Evolutionary conservation across 2,329 filamentous ascomycete genomes (phyloP).

Genomic region (Cladophialophora immunda): DNA sequence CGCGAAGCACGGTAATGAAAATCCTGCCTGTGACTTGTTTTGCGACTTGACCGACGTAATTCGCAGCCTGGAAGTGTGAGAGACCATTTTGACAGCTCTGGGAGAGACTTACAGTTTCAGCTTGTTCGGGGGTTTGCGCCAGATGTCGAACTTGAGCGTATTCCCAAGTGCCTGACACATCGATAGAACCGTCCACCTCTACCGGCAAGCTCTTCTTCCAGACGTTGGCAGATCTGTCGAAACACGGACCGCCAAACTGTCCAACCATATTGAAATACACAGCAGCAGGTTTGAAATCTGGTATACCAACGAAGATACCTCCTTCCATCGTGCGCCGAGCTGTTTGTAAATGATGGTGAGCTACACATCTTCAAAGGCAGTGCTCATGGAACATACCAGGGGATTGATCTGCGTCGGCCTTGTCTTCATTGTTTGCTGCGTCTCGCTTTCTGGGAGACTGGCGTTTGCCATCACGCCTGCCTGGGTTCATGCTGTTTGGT

Average conservation of each 20-base stretch:
- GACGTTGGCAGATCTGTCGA: not conserved
- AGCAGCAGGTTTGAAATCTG: not conserved
- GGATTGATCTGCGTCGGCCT: not conserved
- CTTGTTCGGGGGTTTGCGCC: not conserved
- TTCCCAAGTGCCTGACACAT: not conserved
- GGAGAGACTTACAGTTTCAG: not conserved
- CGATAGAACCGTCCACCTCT: slow-evolving; percentile 6
- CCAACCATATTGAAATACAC: slow-evolving; percentile 12
- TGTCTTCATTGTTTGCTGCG: slow-evolving; percentile 1
- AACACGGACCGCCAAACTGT: slow-evolving; percentile 11
- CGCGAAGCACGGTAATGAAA: slow-evolving; percentile 14
- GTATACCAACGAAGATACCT: not conserved
- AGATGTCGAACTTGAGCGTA: slow-evolving; percentile 4
- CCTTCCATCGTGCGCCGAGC: not conserved
- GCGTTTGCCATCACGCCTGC: not conserved
- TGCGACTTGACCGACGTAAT: not conserved
- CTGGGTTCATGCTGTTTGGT: not conserved
- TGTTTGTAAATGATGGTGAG: not conserved
- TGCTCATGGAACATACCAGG: not conserved
- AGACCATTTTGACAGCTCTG: not conserved
- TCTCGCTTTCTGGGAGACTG: slow-evolving; percentile 16
- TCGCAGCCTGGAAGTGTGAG: not conserved
- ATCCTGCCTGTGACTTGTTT: not conserved
- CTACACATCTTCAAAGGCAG: not conserved
- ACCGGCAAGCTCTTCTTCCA: slow-evolving; percentile 5